A percentile compares a stretch with the other conserved stretches of the same genome.
These are phyloP conservation scores for Rhizopus sp. DNA, from an alignment of 371 early-diverging fungal genomes.

Conservation along the genomic window DNA sequence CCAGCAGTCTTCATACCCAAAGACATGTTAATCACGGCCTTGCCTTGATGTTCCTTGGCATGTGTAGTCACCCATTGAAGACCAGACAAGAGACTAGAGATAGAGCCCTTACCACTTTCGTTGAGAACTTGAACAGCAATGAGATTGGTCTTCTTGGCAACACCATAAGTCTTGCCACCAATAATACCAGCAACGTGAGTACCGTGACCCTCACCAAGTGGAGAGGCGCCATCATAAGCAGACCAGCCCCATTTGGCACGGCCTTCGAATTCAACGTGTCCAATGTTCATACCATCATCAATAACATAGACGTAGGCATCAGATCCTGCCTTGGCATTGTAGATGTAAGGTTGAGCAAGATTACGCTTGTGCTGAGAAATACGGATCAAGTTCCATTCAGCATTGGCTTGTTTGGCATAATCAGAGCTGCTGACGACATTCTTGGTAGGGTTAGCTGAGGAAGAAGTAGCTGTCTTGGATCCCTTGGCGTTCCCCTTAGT, in stretches of 20 bases:
- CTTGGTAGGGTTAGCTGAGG: constrained; percentile 1
- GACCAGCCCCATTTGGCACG: constrained; percentile 60
- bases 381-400: constrained; percentile 48
- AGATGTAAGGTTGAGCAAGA: constrained; percentile 32
- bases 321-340: constrained; percentile 31
- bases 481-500: not conserved
- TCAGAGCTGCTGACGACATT: constrained; percentile 1
- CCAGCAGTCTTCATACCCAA: constrained; percentile 42
- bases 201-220: constrained; percentile 33
- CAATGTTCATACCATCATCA: constrained; percentile 48
- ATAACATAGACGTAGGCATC: constrained; percentile 58
- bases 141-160: constrained; percentile 85
- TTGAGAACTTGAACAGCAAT: constrained; percentile 87
- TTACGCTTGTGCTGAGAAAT: constrained; percentile 31
- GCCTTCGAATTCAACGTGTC: constrained; percentile 62
- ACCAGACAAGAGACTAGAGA: constrained; percentile 70
- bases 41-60: constrained; percentile 27
- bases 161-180: constrained; percentile 77
- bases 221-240: constrained; percentile 54
- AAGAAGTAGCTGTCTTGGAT: not conserved
- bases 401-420: constrained; percentile 24
- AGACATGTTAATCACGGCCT: constrained; percentile 63
- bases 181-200: constrained; percentile 86
- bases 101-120: constrained; percentile 63
- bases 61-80: constrained; percentile 65